phyloP scores from a whole-genome alignment of 345 rosid genomes.

The Gossypium arboreum region DNA sequence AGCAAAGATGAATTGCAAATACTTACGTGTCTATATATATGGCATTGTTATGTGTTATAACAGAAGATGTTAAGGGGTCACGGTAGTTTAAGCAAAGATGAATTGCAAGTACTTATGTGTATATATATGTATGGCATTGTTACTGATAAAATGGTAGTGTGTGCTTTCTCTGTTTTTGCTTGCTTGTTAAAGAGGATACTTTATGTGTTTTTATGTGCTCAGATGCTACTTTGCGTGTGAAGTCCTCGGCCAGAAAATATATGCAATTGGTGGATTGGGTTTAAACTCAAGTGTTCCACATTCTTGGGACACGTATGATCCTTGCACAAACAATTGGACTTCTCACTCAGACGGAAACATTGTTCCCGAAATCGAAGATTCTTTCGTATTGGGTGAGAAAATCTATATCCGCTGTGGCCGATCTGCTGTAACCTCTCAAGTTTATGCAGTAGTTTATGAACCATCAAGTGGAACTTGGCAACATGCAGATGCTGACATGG shows the following conservation, averaged over 20 bases:
- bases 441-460: constrained; percentile 41
- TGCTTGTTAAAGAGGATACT: neutral
- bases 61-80: no score
- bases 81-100: neutral
- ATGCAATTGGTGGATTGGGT: constrained; percentile 71
- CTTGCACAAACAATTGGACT: constrained; percentile 39
- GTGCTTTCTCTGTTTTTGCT: neutral
- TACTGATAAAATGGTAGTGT: neutral
- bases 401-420: constrained; percentile 48
- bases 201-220: constrained; percentile 18
- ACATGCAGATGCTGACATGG: constrained; percentile 54
- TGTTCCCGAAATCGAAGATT: constrained; percentile 56
- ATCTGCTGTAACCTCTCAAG: constrained; percentile 31
- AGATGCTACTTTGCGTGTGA: constrained; percentile 82
- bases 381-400: constrained; percentile 62
- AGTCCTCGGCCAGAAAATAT: constrained; percentile 52
- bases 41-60: neutral
- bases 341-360: constrained; percentile 35
- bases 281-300: constrained; percentile 36
- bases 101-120: neutral
- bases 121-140: neutral
- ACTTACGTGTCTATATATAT: neutral
- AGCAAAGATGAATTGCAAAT: neutral
- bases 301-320: constrained; percentile 70
- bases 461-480: constrained; percentile 54